Evolutionary conservation across 2,329 filamentous ascomycete species (phyloP), one percentile per base, ranked within the genome.

Genomic region (Phialophora chinensis): DNA sequence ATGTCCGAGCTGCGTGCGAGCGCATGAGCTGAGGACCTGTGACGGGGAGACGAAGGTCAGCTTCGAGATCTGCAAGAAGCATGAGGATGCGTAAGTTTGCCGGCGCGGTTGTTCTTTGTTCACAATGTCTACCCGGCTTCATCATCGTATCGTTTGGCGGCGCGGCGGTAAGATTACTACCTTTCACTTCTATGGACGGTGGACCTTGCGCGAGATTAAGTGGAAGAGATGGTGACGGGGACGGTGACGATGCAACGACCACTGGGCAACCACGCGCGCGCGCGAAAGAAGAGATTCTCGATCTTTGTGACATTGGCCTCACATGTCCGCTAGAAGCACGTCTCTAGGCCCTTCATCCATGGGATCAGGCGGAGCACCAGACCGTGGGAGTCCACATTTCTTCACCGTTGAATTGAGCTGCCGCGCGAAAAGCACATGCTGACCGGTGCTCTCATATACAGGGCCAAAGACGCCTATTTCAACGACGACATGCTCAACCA

Each of bases 1-100:
- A 4, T 70, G 68, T 47, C 55, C 63, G 4, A 33, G 11, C 4
- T 70, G 68, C 27, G 59, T 63, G 4, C 62, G 65, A 35, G 68
- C 65, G 55, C 65, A 67, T 35, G 68, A 70, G 33, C 33, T 63
- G 17, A 60, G 68, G 10, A 62, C 59, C 20, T 70, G 68, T 35
- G 50, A 67, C n/a, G 68, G 68, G 6, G 56, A 70, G 35, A 67
- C 65, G 7, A 56, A 8, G 20, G 53, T 67, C 25, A 64, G 47
- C 8, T 70, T 67, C 29, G 29, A 67, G 60, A 38, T 66, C 10
- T 70, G 68, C 31, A 42, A 63, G 35, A 59, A 44, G 25, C 68
- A 70, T 59, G 33, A n/a, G 14, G 55, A 57, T 38, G 23, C 14
- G 68, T 70, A 35, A 64, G 68, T 67, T 38, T 50, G 12, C 7